Base-by-base conservation (phyloP, 345 rosid genomes). In the Lenwebbia sp. region DNA sequence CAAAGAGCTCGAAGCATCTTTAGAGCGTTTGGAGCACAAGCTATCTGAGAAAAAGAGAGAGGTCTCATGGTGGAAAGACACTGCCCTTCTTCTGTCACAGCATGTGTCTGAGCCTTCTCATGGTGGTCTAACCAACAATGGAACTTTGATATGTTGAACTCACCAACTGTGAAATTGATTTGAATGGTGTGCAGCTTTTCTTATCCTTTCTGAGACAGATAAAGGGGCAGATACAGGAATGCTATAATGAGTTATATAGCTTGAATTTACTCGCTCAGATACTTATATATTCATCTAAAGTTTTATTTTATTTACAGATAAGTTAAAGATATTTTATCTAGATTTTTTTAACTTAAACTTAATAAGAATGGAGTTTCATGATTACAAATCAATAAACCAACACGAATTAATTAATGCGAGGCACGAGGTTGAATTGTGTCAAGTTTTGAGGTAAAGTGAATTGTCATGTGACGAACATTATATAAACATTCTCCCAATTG, bases 11-110 rank as follows among this genome's bases (percentile, higher is more conserved):
- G 93, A 95, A 91, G 87, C 84, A 54, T 94, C 93, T 78, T 84
- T 96, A 82, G 89, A 88, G 83, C 83, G 86, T 52, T 88, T 90
- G 56, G 88, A 88, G 70, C 83, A 84, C 57, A 92, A 87, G 90
- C 97, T 95, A 47, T 84, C 47, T 7, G 90, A 92, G 89, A 94
- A 93, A 74, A 97, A 96, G 58, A 76, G 83, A 41, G 98, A 96
- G 93, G 89, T 91, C 75, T 90, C 92, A 17, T 92, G 94, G 98
- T 96, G 97, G 98, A 95, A 92, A 89, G 97, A 92, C 88, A 93
- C 94, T 11, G 98, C 96, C 37, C 83, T 83, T 47, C 86, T 84
- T 10, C 47, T 76, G 49, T 44, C 84, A 41, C 81, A 17, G 53
- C 56, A 55, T 21, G 86, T 51, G 10, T 51, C 83, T 23, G 87